A percentile compares a stretch with the other conserved stretches of the same genome.
Conservation (phyloP, 768 basidiomycete genomes). For the Tylopilus balloui region DNA sequence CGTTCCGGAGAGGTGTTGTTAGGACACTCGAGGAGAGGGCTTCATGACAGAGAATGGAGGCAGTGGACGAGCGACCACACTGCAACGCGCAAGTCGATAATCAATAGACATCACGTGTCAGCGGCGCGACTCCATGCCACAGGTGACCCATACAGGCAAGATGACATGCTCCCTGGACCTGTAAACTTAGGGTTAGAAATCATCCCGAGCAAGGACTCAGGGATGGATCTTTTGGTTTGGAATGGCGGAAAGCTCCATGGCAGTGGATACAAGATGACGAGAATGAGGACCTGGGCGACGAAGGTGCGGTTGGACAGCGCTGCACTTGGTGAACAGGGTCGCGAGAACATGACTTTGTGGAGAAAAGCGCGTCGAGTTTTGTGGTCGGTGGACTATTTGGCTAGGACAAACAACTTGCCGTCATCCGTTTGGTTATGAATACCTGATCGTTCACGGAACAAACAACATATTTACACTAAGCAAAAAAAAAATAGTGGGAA, state of each 20-base stretch:
- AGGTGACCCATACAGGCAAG: conserved; percentile 21
- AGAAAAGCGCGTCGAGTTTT: conserved; percentile 2
- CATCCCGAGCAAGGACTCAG: conserved; percentile 34
- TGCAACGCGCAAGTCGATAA: conserved; percentile 9
- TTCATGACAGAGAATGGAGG: conserved; percentile 38
- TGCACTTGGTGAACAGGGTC: conserved; percentile 5
- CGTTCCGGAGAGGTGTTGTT: conserved; percentile 56
- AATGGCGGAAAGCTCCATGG: conserved; percentile 31
- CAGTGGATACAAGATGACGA: conserved; percentile 20
- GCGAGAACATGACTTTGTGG: neutral
- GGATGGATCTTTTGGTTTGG: conserved; percentile 53
- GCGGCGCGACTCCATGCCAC: conserved; percentile 21
- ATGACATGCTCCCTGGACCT: conserved; percentile 31
- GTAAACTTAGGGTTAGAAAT: conserved; percentile 59
- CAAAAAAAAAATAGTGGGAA: no score
- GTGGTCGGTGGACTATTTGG: conserved; percentile 18
- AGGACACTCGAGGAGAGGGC: conserved; percentile 28
- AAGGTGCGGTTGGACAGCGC: conserved; percentile 30
- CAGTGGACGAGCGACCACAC: conserved; percentile 17
- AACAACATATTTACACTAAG: no score
- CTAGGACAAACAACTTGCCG: conserved; percentile 18
- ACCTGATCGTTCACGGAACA: no score
- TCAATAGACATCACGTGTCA: conserved; percentile 12
- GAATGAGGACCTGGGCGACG: conserved; percentile 48
- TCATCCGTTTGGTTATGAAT: no score